Conservation (phyloP, 1,284 basidiomycete genomes). For the Xanthoconium separans region DNA sequence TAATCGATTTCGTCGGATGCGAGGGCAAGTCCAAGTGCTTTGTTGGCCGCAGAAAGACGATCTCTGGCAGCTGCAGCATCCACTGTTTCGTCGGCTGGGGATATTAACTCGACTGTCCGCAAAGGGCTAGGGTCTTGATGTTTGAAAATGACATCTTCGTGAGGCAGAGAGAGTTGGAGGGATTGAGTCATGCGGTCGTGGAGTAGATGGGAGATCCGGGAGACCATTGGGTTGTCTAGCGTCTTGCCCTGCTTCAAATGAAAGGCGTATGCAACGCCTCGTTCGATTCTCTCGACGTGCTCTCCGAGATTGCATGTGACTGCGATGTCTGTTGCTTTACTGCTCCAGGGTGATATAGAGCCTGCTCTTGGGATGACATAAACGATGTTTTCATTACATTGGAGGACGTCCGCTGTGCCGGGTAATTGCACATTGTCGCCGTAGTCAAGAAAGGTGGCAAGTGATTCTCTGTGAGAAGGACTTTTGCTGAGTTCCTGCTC, state of each 20-base stretch:
- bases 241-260: constrained; percentile 40
- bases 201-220: constrained; percentile 62
- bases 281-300: constrained; percentile 79
- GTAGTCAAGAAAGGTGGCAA: constrained; percentile 83
- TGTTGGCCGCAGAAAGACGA: constrained; percentile 79
- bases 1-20: constrained; percentile 92
- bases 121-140: constrained; percentile 70
- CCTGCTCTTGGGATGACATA: constrained; percentile 81
- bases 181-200: constrained; percentile 97
- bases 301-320: constrained; percentile 76
- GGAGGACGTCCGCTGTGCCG: constrained; percentile 44
- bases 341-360: constrained; percentile 93
- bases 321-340: constrained; percentile 97
- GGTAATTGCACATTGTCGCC: constrained; percentile 73
- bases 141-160: constrained; percentile 66
- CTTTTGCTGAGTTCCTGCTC: constrained; percentile 50
- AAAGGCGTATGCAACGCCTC: constrained; percentile 78
- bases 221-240: constrained; percentile 45
- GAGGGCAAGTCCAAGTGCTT: constrained; percentile 86
- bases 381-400: constrained; percentile 45
- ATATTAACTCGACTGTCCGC: constrained; percentile 63
- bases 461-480: constrained; percentile 45
- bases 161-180: constrained; percentile 59
- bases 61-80: constrained; percentile 42
- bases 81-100: constrained; percentile 29